Evolutionary conservation across 148 eudicot genomes (phyloP).

Genomic region (Diospyros kaki): DNA sequence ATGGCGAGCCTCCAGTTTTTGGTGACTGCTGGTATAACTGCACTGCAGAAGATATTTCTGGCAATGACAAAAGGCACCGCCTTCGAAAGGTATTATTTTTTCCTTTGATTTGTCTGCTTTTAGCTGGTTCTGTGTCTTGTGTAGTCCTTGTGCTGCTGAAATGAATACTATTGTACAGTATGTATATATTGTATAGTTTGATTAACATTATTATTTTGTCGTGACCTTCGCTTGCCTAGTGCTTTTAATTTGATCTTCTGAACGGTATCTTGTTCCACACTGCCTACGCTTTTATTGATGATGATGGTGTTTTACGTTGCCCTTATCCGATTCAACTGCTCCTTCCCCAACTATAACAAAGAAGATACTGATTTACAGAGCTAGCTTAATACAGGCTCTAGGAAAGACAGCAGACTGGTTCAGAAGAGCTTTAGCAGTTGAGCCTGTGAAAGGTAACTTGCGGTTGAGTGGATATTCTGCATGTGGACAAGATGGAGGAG

Average conservation of each 20-base stretch:
- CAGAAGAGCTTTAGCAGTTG: conserved; percentile 84
- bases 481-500: conserved; percentile 99
- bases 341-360: neutral
- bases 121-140: neutral
- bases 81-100: conserved; percentile 59
- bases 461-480: conserved; percentile 98
- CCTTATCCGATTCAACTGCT: neutral
- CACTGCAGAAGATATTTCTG: conserved; percentile 79
- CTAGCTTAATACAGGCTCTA: conserved; percentile 58
- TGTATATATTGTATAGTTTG: neutral
- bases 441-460: conserved; percentile 89
- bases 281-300: neutral
- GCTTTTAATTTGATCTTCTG: neutral
- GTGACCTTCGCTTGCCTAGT: neutral
- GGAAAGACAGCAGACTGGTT: conserved; percentile 98
- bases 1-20: conserved; percentile 61
- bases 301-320: neutral
- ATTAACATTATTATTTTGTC: neutral
- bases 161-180: conserved; percentile 1
- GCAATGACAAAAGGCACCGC: conserved; percentile 79
- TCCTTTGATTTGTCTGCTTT: conserved; percentile 6
- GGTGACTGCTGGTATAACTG: conserved; percentile 99
- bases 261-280: neutral
- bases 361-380: neutral
- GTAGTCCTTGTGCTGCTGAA: neutral